These are phyloP conservation scores for Coriolopsis trogii DNA, from an alignment of 1,284 basidiomycete species.

Conservation along the genomic window DNA sequence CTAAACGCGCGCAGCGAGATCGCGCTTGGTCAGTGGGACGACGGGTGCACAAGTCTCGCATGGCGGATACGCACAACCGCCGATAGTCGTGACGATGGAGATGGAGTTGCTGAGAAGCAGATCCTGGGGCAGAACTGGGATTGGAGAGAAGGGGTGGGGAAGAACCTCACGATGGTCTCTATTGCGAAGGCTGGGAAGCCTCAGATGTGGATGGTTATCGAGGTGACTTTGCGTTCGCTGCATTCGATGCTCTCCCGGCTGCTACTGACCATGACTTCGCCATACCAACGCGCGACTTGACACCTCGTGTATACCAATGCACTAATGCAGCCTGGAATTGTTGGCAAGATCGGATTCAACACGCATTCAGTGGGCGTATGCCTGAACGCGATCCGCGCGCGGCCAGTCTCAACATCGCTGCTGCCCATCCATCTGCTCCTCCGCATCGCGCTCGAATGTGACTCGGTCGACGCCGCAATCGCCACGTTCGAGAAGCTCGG, in stretches of 20 bases:
- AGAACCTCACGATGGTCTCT: slow-evolving; percentile 38
- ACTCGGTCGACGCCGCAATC: slow-evolving; percentile 33
- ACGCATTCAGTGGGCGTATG: slow-evolving; percentile 38
- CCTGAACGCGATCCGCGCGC: slow-evolving; percentile 41
- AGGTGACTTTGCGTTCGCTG: slow-evolving; percentile 26
- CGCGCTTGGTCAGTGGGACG: slow-evolving; percentile 38
- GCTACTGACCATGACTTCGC: too few species aligned
- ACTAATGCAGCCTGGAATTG: slow-evolving; percentile 36
- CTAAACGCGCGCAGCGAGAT: slow-evolving; percentile 42
- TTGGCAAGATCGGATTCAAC: slow-evolving; percentile 44
- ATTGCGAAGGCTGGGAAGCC: slow-evolving; percentile 34
- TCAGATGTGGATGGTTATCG: slow-evolving; percentile 41
- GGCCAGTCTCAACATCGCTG: slow-evolving; percentile 32
- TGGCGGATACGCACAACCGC: slow-evolving; percentile 29
- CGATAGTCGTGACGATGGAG: too few species aligned
- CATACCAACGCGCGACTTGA: too few species aligned
- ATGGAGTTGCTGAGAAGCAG: slow-evolving; percentile 25
- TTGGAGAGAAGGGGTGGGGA: slow-evolving; percentile 37
- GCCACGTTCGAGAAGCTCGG: slow-evolving; percentile 33
- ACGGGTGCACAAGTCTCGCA: slow-evolving; percentile 41
- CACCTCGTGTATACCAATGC: background rate
- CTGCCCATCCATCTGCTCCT: slow-evolving; percentile 40
- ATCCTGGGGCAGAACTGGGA: slow-evolving; percentile 45
- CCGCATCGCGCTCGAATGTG: slow-evolving; percentile 37
- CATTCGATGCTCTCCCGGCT: too few species aligned